Percentiles rank a stretch among this genome's conserved stretches.
Conservation (phyloP, 164 flowering plant species). For the Piper betle region DNA sequence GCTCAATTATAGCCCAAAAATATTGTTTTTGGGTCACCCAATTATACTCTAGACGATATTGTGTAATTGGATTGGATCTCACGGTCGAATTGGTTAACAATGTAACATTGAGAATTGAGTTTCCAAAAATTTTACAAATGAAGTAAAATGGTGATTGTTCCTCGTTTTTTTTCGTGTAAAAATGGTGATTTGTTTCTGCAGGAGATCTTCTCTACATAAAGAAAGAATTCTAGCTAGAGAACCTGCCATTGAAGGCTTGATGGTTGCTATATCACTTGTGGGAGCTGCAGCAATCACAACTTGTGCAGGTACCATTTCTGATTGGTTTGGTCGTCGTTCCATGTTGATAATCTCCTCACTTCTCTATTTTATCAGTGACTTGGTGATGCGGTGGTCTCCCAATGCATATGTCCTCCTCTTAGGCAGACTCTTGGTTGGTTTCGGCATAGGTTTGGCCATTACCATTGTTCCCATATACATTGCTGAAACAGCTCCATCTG, state of each 20-base stretch:
- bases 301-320: constrained; percentile 74
- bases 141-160: too few species aligned
- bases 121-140: too few species aligned
- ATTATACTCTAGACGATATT: too few species aligned
- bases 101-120: too few species aligned
- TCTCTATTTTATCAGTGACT: constrained; percentile 64
- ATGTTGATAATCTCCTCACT: constrained; percentile 73
- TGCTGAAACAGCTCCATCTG: constrained; percentile 92
- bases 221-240: constrained; percentile 40
- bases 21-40: too few species aligned
- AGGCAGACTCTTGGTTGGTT: constrained; percentile 80
- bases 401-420: constrained; percentile 69
- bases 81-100: too few species aligned
- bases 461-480: constrained; percentile 83
- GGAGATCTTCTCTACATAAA: constrained; percentile 77
- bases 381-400: constrained; percentile 94
- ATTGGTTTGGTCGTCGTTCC: constrained; percentile 78
- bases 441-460: constrained; percentile 83
- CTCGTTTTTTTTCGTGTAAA: too few species aligned
- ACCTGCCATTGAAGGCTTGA: constrained; percentile 62
- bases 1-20: too few species aligned
- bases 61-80: too few species aligned
- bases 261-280: constrained; percentile 89
- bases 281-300: constrained; percentile 80
- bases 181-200: constrained; percentile 12